Evolutionary conservation across 1,139 yeast genomes (phyloP), one percentile per base, ranked within the genome.

Genomic region (Hansenula anomala): DNA sequence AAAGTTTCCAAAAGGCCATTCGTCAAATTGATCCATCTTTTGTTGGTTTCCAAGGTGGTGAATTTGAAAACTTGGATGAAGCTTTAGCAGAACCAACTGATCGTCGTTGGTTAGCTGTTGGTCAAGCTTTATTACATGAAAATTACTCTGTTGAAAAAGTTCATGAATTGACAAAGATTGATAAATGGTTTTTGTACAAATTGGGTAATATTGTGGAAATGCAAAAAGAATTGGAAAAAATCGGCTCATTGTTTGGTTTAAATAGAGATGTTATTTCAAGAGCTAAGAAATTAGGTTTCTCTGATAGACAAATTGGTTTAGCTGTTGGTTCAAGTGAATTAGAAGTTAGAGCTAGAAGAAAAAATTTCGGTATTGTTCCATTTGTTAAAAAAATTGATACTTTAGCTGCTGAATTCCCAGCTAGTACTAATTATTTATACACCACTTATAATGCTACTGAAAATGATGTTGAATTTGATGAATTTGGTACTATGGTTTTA

Each of bases 361-460:
- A 85, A 59, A 69, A 75, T 30, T 80, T 73, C 53, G 95, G 89
- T 38, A 81, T 92, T 56, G 70, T 79, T 47, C 98, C 98, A 52
- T 89, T 86, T 61, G 98, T 92, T 51, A 92, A 92, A 75, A 86
- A 88, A 67, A 92, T 92, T 58, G 98, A 92, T 63, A 92, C 98
- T 37, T 74, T 92, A 52, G 98, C 98, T 44, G 98, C 98, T 41
- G 98, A 92, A 66, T 92, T 92, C 80, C 98, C 98, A 36, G 98
- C 98, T 31, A 75, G 80, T 58, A 92, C 98, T 43, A 92, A 92
- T 72, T 92, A 92, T 66, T 75, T 92, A 55, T 92, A 92, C 77
- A 87, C 96, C 42, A 92, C 98, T 36, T 92, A 92, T 67, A 92
- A 90, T 60, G 98, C 97, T 40, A 76, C 88, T 38, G 73, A 78